Evolutionary conservation across 148 eudicot species (phyloP).

Genomic region (Vaccinium myrtillus): DNA sequence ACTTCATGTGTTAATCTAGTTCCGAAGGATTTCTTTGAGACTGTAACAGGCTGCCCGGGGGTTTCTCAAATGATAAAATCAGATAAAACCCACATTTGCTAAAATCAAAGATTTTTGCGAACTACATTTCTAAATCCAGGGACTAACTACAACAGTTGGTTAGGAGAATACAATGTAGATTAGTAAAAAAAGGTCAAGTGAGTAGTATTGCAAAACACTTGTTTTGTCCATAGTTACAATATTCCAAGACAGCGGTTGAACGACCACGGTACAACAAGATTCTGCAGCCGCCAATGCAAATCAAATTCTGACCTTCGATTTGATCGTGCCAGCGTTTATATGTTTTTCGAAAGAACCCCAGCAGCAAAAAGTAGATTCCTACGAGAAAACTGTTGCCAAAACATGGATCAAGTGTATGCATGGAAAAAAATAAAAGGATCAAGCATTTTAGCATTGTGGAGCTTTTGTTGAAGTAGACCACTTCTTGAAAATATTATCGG

Average conservation of each 20-base stretch:
- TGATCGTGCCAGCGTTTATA: background rate
- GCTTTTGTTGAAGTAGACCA: background rate
- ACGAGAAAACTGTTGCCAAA: conserved; percentile 1
- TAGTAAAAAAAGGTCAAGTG: too few species aligned
- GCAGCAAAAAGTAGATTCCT: conserved; percentile 9
- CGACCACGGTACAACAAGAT: background rate
- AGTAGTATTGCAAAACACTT: background rate
- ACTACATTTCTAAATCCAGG: too few species aligned
- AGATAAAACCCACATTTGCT: too few species aligned
- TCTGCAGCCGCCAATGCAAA: background rate
- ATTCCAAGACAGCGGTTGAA: background rate
- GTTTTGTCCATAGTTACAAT: background rate
- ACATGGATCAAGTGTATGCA: background rate
- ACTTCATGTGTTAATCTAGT: too few species aligned
- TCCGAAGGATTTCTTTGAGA: too few species aligned
- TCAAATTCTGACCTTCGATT: background rate
- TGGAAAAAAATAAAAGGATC: background rate
- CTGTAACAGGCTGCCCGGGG: too few species aligned
- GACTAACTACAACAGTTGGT: too few species aligned
- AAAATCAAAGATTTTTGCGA: too few species aligned
- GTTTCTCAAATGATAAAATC: too few species aligned
- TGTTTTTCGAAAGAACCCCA: background rate
- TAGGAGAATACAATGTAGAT: too few species aligned
- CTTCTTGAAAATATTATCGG: background rate
- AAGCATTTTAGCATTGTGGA: background rate